Base-by-base conservation (phyloP, 2,329 filamentous ascomycete species). In the Sarocladiaceae sp. region DNA sequence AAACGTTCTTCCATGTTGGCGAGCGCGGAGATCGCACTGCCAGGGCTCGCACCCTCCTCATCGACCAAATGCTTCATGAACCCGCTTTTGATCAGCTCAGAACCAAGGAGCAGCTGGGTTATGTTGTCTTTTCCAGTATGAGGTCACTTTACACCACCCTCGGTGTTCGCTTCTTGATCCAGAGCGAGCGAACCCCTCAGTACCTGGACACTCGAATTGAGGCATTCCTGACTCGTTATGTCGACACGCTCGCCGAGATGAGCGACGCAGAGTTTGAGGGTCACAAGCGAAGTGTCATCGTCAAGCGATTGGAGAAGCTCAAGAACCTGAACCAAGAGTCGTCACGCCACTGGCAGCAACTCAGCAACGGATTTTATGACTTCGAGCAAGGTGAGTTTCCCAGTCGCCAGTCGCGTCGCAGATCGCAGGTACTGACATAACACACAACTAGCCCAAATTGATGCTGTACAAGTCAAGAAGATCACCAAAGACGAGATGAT, bases 71-170 rank as follows among this genome's bases (percentile, higher is more conserved):
- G 67, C 82, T 88, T 0, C 86, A 95, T 46, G 93, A 98, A 66
- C 90, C 90, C 3, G 85, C 85, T 7, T 98, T 97, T 59, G 88
- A 98, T 64, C 89, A 95, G 62, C 74, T 98, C 6, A 81, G 93
- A 41, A 97, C 93, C 33, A 96, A 97, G 65, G 91, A 98, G 63
- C 91, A 98, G 65, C 82, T 98, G 6, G 93, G 93, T 11, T 98
- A 98, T 55, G 87, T 98, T 44, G 91, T 98, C 1, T 95, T 91
- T 65, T 91, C 86, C 40, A 87, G 88, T 21, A 73, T 81, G 10
- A 74, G 83, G 31, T 33, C 32, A n/a, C 43, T 37, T 12, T 37
- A 80, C n/a, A 89, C 85, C 1, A 91, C 85, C 0, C 83, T 88
- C 55, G 88, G 87, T 1, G 93, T 93, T 64, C 79, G 90, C 5